Evolutionary conservation across 2,329 filamentous ascomycete genomes (phyloP), one percentile per base, ranked within the genome.

Genomic region (Ceratocystis smalleyi): DNA sequence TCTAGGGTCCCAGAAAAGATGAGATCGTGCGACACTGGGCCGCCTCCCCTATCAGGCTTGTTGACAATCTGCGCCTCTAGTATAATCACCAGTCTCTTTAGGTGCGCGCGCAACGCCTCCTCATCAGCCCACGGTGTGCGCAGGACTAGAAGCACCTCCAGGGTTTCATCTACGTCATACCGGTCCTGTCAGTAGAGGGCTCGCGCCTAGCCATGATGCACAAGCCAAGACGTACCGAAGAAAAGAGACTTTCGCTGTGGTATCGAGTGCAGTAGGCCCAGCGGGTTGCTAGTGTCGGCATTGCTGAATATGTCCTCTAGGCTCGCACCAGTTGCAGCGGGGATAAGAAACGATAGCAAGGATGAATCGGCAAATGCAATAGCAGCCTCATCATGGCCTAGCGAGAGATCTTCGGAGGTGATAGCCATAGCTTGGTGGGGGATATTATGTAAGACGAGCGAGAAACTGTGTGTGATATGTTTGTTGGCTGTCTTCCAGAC

Each of bases 1-100:
- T 77, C 74, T 19, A 85, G 73, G 6, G 75, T 74, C 47, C 78
- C 80, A 59, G 77, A 80, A 71, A 82, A 85, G 69, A 89, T 82
- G 66, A 80, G 72, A 71, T 89, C 86, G 17, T 68, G 64, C 5
- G 79, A 76, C 1, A 77, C 72, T 1, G 78, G 75, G 2, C 62
- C 64, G 17, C 66, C 64, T 12, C 80, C 74, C 24, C 74, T 74
- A 17, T 79, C 76, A 71, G 77, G 75, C 72, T 79, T 76, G 72
- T 86, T 87, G 65, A 82, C 74, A 45, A 88, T 81, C 66, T 85
- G 83, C 1, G 81, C 83, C 69, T 91, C 86, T 6, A 91, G 73
- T 55, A 79, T 82, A 66, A 91, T 79, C 27, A 80, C 77, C n/a
- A 91, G 75, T 65, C 85, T 78, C 61, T 77, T 77, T 43, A 90